Evolutionary conservation across 1,139 yeast species (phyloP).

Genomic region (Protomyces macrosporus): DNA sequence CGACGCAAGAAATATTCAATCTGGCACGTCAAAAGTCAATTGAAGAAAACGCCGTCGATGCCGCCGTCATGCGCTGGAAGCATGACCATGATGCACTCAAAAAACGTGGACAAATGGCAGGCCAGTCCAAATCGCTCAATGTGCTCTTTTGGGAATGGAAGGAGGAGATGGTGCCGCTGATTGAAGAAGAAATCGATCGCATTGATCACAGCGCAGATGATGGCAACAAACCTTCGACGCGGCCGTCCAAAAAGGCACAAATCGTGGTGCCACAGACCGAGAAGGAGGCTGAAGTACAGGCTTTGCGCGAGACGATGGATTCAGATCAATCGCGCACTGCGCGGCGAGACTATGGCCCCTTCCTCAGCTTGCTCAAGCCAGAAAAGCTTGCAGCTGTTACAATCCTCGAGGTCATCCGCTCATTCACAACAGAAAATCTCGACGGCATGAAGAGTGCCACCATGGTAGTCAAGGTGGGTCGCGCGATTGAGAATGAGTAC

Average conservation of each 20-base stretch:
- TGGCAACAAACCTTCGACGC: background rate
- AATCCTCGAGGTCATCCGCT: constrained; percentile 70
- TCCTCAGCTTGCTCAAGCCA: constrained; percentile 61
- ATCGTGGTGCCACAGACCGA: background rate
- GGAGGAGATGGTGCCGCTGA: constrained; percentile 60
- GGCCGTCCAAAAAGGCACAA: constrained; percentile 10
- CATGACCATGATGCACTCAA: constrained; percentile 69
- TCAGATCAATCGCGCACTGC: constrained; percentile 38
- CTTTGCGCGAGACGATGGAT: constrained; percentile 4
- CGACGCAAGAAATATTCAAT: constrained; percentile 40
- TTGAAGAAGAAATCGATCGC: constrained; percentile 57
- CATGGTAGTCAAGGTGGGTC: constrained; percentile 75
- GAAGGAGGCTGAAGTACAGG: constrained; percentile 16
- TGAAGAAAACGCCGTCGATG: constrained; percentile 75
- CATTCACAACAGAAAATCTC: constrained; percentile 72
- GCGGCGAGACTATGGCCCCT: constrained; percentile 72
- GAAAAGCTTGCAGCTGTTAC: constrained; percentile 80
- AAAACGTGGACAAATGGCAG: constrained; percentile 52
- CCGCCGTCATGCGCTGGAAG: constrained; percentile 84
- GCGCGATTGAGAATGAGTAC: constrained; percentile 78
- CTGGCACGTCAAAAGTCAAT: constrained; percentile 67
- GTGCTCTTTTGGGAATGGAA: constrained; percentile 76
- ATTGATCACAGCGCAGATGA: constrained; percentile 30
- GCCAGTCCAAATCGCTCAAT: constrained; percentile 58
- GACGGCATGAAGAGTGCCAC: constrained; percentile 84